phyloP scores from a whole-genome alignment of 2,329 filamentous ascomycete species.

The Tolypocladium nubicola region DNA sequence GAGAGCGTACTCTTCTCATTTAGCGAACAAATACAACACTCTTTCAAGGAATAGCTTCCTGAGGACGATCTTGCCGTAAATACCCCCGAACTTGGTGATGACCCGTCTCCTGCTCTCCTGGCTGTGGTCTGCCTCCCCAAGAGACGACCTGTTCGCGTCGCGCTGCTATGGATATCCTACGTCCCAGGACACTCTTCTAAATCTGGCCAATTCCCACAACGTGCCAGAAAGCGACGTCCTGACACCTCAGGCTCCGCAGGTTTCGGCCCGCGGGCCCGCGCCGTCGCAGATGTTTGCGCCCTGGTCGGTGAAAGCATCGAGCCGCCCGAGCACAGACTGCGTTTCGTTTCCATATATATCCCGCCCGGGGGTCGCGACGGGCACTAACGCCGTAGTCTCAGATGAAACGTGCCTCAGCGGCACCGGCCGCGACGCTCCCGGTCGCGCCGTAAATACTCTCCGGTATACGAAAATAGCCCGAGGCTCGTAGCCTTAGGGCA shows the following conservation, averaged over 20 bases:
- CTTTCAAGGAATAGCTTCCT: not conserved
- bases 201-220: not conserved
- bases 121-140: not conserved
- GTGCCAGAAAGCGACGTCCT: too few species aligned
- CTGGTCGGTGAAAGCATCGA: not conserved
- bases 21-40: not conserved
- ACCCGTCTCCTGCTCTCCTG: not conserved
- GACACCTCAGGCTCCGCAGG: not conserved
- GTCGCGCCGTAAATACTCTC: not conserved
- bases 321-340: not conserved
- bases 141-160: not conserved
- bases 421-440: not conserved
- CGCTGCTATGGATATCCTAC: not conserved
- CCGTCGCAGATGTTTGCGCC: not conserved
- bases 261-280: not conserved
- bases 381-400: not conserved
- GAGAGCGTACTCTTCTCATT: not conserved
- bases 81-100: not conserved
- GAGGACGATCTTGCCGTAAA: not conserved
- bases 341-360: not conserved
- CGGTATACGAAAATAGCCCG: not conserved
- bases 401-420: not conserved
- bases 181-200: not conserved
- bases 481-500: conserved; percentile 1
- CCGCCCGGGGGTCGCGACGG: not conserved